phyloP scores from a whole-genome alignment of 371 early-diverging fungal genomes.

The Catenaria anguillulae region DNA sequence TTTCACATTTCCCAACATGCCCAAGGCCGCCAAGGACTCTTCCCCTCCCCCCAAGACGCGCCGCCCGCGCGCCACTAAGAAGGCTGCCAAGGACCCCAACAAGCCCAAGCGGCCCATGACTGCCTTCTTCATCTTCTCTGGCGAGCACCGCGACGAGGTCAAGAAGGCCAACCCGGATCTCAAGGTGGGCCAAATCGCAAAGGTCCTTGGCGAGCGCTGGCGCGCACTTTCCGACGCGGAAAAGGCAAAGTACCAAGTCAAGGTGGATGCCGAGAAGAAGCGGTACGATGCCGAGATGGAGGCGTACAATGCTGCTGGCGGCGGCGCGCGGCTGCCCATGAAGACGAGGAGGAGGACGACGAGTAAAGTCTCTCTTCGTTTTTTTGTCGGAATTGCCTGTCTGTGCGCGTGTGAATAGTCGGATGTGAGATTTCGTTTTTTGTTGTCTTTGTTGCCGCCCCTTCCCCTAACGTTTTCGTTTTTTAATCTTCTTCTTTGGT shows the following conservation, averaged over 20 bases:
- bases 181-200: conserved; percentile 33
- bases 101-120: conserved; percentile 72
- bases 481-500: no score
- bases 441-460: no score
- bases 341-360: no score
- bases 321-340: no score
- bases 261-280: conserved; percentile 47
- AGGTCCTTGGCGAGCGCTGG: conserved; percentile 68
- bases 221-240: conserved; percentile 43
- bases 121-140: conserved; percentile 65
- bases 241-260: conserved; percentile 29
- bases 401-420: no score
- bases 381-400: no score
- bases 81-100: conserved; percentile 36
- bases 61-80: conserved; percentile 12
- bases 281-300: conserved; percentile 60
- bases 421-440: no score
- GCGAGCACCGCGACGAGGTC: conserved; percentile 49
- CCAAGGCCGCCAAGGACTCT: background rate
- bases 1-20: background rate
- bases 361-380: no score
- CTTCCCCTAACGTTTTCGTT: no score
- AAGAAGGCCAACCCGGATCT: conserved; percentile 32
- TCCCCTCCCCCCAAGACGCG: no score
- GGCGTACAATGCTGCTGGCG: conserved; percentile 13